Evolutionary conservation across 768 basidiomycete species (phyloP).

Genomic region (Pleurotus ostreatus): DNA sequence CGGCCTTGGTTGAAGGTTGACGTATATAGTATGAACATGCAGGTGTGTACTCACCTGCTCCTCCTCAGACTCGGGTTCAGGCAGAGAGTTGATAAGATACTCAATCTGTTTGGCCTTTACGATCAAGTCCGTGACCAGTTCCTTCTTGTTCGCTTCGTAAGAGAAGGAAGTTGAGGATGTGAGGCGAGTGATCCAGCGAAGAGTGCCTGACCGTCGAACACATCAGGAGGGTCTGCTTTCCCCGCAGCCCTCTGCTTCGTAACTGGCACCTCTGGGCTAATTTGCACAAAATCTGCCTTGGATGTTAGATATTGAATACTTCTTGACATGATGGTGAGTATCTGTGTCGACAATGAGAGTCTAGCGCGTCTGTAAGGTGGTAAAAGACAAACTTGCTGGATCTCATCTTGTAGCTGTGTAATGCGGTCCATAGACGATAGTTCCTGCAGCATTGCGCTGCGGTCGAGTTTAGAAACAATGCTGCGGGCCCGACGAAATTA

Average conservation of each 20-base stretch:
- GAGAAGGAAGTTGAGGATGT: background rate
- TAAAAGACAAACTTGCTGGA: conserved; percentile 62
- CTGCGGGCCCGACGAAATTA: no score
- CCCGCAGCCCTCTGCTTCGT: conserved; percentile 75
- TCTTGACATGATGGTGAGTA: conserved; percentile 86
- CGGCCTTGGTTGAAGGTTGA: conserved; percentile 40
- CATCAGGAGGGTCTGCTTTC: conserved; percentile 66
- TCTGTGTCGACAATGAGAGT: conserved; percentile 31
- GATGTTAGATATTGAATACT: conserved; percentile 77
- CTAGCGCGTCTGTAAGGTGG: background rate
- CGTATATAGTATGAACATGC: background rate
- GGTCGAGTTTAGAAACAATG: background rate
- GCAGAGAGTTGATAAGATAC: conserved; percentile 75
- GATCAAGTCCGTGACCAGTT: conserved; percentile 79
- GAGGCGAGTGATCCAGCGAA: background rate
- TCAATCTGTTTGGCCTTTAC: conserved; percentile 89
- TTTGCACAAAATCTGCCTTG: conserved; percentile 71
- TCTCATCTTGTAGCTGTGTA: conserved; percentile 92
- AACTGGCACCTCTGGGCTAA: conserved; percentile 77
- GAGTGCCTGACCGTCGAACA: conserved; percentile 61
- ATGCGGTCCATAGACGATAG: conserved; percentile 93
- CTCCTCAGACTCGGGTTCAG: conserved; percentile 75
- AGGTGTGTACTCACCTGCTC: conserved; percentile 46
- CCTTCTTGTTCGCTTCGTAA: conserved; percentile 69
- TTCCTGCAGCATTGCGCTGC: conserved; percentile 89